Evolutionary conservation across 2,329 filamentous ascomycete genomes (phyloP).

Genomic region (Zarea fungicola): DNA sequence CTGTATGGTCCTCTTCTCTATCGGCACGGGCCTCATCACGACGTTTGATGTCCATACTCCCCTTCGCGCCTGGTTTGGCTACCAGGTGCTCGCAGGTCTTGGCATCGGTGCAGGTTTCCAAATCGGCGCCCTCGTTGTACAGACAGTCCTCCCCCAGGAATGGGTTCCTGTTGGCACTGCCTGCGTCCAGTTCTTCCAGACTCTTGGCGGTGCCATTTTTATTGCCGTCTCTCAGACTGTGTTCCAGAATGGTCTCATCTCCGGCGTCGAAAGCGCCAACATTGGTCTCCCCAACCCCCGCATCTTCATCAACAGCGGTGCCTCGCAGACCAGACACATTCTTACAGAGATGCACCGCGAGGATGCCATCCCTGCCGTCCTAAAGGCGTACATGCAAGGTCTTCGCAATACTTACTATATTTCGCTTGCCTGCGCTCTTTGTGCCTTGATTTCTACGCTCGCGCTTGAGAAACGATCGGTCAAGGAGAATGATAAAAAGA

Average conservation of each 20-base stretch:
- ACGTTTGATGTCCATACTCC: slow-evolving; percentile 31
- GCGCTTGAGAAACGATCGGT: slow-evolving; percentile 51
- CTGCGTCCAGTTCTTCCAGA: slow-evolving; percentile 39
- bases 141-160: slow-evolving; percentile 33
- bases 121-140: slow-evolving; percentile 36
- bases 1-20: slow-evolving; percentile 23
- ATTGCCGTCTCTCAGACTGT: slow-evolving; percentile 57
- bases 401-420: slow-evolving; percentile 49
- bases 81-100: slow-evolving; percentile 37
- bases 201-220: slow-evolving; percentile 41
- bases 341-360: slow-evolving; percentile 36
- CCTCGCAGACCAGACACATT: slow-evolving; percentile 42
- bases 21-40: slow-evolving; percentile 35
- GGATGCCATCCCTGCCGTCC: slow-evolving; percentile 37
- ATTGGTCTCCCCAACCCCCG: slow-evolving; percentile 38
- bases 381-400: slow-evolving; percentile 45
- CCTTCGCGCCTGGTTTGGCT: slow-evolving; percentile 37
- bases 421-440: slow-evolving; percentile 41
- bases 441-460: slow-evolving; percentile 39
- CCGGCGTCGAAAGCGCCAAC: slow-evolving; percentile 40
- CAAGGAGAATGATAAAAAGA: slow-evolving; percentile 35
- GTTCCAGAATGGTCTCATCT: slow-evolving; percentile 59
- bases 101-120: slow-evolving; percentile 39
- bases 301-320: slow-evolving; percentile 48
- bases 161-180: slow-evolving; percentile 41